Conservation (phyloP, 345 rosid genomes). For the Microcos paniculata region DNA sequence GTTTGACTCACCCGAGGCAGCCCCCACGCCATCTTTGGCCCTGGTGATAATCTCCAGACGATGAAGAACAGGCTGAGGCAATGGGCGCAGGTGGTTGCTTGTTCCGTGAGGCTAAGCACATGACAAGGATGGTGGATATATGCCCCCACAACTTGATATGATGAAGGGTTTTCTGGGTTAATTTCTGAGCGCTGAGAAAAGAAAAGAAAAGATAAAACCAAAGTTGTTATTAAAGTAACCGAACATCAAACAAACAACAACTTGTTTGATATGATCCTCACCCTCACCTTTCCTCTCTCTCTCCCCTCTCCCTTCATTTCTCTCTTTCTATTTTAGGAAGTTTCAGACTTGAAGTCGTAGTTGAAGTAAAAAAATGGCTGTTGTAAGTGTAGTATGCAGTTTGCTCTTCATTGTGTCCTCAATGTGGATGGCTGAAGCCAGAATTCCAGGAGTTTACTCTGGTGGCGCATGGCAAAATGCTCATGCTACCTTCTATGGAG, state of each 20-base stretch:
- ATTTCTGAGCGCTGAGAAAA: background rate
- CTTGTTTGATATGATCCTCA: background rate
- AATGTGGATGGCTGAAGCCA: slow-evolving; percentile 49
- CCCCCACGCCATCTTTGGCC: slow-evolving; percentile 53
- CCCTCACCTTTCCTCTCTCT: background rate
- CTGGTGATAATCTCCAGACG: slow-evolving; percentile 74
- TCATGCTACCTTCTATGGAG: slow-evolving; percentile 93
- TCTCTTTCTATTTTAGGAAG: background rate
- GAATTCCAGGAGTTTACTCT: slow-evolving; percentile 67
- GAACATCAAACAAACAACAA: background rate
- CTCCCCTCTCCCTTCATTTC: background rate
- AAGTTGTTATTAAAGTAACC: background rate
- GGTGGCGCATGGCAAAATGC: slow-evolving; percentile 80
- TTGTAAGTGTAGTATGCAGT: slow-evolving; percentile 10
- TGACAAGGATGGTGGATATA: slow-evolving; percentile 2
- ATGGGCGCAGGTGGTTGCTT: slow-evolving; percentile 97
- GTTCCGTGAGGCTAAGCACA: slow-evolving; percentile 74
- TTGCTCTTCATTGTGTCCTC: slow-evolving; percentile 26
- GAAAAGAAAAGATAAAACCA: background rate
- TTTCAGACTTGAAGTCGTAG: background rate
- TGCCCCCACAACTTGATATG: background rate
- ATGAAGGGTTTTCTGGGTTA: background rate
- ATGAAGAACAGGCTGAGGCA: slow-evolving; percentile 86
- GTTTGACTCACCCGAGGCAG: slow-evolving; percentile 70
- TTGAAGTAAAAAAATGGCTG: background rate